These are phyloP conservation scores for Backusella circina DNA, from an alignment of 192 early-diverging fungal genomes.

Conservation along the genomic window DNA sequence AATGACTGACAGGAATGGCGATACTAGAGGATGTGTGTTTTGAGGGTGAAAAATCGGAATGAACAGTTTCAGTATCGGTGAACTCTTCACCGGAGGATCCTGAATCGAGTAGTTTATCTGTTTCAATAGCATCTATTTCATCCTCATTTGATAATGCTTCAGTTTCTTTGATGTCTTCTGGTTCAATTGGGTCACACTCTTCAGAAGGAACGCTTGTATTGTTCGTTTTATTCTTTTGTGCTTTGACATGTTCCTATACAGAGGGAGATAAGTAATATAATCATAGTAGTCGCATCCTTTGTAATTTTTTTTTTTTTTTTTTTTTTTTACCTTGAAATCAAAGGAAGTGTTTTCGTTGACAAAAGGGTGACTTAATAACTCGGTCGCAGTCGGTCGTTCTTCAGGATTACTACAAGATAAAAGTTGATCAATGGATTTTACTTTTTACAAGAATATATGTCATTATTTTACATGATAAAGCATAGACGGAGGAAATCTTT, in stretches of 20 bases:
- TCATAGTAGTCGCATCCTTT: too few relatives aligned
- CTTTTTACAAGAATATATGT: background rate
- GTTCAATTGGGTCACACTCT: background rate
- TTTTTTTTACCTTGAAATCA: conserved; percentile 34
- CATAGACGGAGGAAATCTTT: background rate
- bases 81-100: background rate
- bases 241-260: background rate
- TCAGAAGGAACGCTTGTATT: background rate
- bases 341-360: conserved; percentile 43
- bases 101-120: background rate
- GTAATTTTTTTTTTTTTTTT: too few relatives aligned
- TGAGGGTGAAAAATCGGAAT: background rate
- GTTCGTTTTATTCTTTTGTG: background rate
- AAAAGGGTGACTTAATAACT: conserved; percentile 67
- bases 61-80: background rate
- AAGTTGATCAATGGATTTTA: background rate
- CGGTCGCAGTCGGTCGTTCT: conserved; percentile 65
- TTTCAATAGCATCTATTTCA: background rate
- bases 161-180: background rate
- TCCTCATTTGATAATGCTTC: background rate
- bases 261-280: too few relatives aligned
- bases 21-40: background rate
- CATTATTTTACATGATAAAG: background rate
- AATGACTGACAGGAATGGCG: background rate
- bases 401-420: conserved; percentile 57